Evolutionary conservation across 2,329 filamentous ascomycete genomes (phyloP).

Genomic region (Talaromyces sp.): DNA sequence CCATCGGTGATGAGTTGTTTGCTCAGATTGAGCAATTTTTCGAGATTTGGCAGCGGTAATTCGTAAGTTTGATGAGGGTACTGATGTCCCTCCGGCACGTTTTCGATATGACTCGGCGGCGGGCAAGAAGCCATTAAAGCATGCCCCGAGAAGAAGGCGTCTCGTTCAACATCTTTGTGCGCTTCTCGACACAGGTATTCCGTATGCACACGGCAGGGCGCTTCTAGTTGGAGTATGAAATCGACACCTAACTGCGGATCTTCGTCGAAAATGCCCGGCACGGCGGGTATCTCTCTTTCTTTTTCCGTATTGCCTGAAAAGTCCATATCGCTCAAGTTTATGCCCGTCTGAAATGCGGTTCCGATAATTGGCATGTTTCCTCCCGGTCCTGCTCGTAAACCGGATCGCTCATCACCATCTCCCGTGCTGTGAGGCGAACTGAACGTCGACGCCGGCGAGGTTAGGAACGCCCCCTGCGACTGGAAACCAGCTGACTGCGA

Average conservation of each 20-base stretch:
- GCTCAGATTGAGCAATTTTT: constrained; percentile 80
- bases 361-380: constrained; percentile 3
- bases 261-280: constrained; percentile 42
- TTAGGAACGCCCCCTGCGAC: constrained; percentile 24
- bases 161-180: constrained; percentile 55
- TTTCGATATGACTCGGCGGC: constrained; percentile 61
- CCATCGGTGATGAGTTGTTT: constrained; percentile 77
- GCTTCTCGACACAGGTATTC: constrained; percentile 87
- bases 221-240: constrained; percentile 57
- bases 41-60: constrained; percentile 69
- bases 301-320: constrained; percentile 9
- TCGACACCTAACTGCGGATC: constrained; percentile 48
- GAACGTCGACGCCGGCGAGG: constrained; percentile 35
- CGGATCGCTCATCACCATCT: constrained; percentile 27
- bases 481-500: constrained; percentile 30
- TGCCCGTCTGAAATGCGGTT: constrained; percentile 7
- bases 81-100: constrained; percentile 50
- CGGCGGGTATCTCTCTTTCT: neutral
- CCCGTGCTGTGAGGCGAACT: constrained; percentile 28
- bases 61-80: constrained; percentile 75
- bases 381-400: constrained; percentile 24
- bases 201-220: constrained; percentile 48
- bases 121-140: constrained; percentile 91
- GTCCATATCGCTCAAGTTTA: constrained; percentile 15
- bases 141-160: constrained; percentile 72